Evolutionary conservation across 2,329 filamentous ascomycete genomes (phyloP).

Genomic region (Amylocarpus encephaloides): DNA sequence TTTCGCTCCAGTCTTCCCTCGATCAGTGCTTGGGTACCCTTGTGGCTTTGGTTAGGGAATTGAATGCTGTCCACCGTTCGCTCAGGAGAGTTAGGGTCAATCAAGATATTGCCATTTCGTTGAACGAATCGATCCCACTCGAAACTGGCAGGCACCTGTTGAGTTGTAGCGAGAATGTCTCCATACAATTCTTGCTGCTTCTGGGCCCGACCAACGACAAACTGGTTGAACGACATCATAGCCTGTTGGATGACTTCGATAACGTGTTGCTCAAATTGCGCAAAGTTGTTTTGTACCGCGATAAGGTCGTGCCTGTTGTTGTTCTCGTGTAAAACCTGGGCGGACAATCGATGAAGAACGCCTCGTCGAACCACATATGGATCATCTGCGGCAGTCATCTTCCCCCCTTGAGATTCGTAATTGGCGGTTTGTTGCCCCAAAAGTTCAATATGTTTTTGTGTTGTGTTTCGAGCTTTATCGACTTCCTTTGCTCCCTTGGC

Average conservation of each 20-base stretch:
- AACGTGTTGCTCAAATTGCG: slow-evolving; percentile 80
- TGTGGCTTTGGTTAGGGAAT: slow-evolving; percentile 87
- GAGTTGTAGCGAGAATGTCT: slow-evolving; percentile 72
- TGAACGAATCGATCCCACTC: slow-evolving; percentile 84
- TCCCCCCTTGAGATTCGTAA: slow-evolving; percentile 70
- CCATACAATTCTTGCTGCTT: slow-evolving; percentile 73
- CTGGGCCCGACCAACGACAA: slow-evolving; percentile 74
- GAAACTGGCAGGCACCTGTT: slow-evolving; percentile 75
- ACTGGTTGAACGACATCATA: slow-evolving; percentile 75
- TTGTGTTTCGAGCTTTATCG: slow-evolving; percentile 76
- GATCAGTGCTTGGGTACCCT: slow-evolving; percentile 72
- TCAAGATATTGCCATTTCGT: slow-evolving; percentile 64
- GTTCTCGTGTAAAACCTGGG: slow-evolving; percentile 92
- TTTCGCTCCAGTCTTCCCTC: slow-evolving; percentile 88
- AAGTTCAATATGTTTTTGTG: slow-evolving; percentile 94
- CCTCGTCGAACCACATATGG: slow-evolving; percentile 83
- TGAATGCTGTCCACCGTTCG: slow-evolving; percentile 66
- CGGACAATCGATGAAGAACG: slow-evolving; percentile 76
- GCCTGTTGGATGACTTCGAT: slow-evolving; percentile 76
- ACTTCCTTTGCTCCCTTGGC: slow-evolving; percentile 84
- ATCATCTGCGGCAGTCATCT: slow-evolving; percentile 66
- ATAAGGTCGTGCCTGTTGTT: slow-evolving; percentile 90
- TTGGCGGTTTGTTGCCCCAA: slow-evolving; percentile 78
- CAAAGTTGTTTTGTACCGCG: slow-evolving; percentile 84
- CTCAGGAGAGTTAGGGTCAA: slow-evolving; percentile 69